Evolutionary conservation across 1,284 basidiomycete genomes (phyloP), one percentile per base, ranked within the genome.

Genomic region (Leccinum griseonigrum): DNA sequence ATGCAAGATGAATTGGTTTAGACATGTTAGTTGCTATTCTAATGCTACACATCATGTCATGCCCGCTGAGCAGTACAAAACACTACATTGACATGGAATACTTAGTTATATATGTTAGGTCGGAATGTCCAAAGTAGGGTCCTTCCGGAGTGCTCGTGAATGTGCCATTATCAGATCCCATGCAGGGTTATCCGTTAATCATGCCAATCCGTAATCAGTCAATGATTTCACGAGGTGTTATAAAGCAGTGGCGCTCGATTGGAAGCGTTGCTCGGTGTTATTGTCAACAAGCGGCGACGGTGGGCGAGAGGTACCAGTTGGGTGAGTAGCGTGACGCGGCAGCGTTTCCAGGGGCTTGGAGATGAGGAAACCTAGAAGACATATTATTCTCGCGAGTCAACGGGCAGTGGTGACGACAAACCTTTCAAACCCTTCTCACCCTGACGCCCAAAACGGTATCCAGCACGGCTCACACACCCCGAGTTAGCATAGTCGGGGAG

Each of bases 341-440:
- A 86, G 75, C 2, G 79, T 69, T 70, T 87, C 85, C 6, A 84
- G 71, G 18, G 85, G 85, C 65, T 81, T 83, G 55, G 81, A 79
- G 66, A 87, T 78, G 51, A 85, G 67, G 75, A 81, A 85, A 10
- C 80, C 76, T 76, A 56, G 13, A 40, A 62, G 43, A 58, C 34
- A 14, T 11, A 31, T 65, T 31, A 64, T 57, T 29, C 60, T 32
- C 54, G 18, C 63, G 58, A 56, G 32, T 53, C 51, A 1, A 54
- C 40, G 26, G 57, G 22, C 9, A 13, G 10, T 26, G 29, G n/a
- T 56, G 22, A 59, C 8, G 28, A 72, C 76, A 54, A 59, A 82
- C 87, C 87, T 67, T 78, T 83, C 67, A 86, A 74, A 2, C 78
- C 84, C 77, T 90, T 91, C 77, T 93, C 90, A n/a, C 86, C 91